Base-by-base conservation (phyloP, 2,329 filamentous ascomycete genomes). In the Exophiala spinifera region DNA sequence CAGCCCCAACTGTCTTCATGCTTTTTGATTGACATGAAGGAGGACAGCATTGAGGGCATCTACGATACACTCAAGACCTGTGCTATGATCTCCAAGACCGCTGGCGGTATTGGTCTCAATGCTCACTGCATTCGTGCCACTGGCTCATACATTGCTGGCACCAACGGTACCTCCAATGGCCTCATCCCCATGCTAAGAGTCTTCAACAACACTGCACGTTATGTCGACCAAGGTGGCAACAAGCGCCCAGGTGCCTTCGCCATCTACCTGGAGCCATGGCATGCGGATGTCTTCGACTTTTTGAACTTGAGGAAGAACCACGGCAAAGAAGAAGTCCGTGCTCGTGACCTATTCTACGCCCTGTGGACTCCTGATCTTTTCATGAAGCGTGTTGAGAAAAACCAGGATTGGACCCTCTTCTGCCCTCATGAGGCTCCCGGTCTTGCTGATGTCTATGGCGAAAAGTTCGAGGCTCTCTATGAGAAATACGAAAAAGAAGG, bases 51-150 rank as follows among this genome's bases (percentile, higher is more conserved):
- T 69, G 94, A 99, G 64, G 94, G 94, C 65, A 99, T 99, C 71
- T 99, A 99, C 69, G 94, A 99, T 70, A 99, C 94, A 15, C 83
- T 99, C 65, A 99, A 99, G 85, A 97, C 90, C 1, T 99, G 94
- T 76, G 94, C 94, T 64, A 92, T 99, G 90, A 99, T 99, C 75
- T 99, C 94, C 69, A 99, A 99, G 84, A 97, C 94, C 76, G 94
- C 94, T 65, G 94, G 94, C 72, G 94, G 94, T 72, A 97, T 99
- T 71, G 94, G 94, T 67, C 81, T 99, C 62, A 97, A 99, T 69
- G 86, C 92, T 48, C 94, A 99, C 78, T 87, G 91, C 67, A 99
- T 99, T 67, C 91, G 94, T 73, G 89, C 94, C 59, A 99, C 94
- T 51, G 92, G 94, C 60, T 96, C 94, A 23, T 99, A 99, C 76